phyloP scores from a whole-genome alignment of 495 filamentous ascomycete genomes.

The Xylaria intraflava region DNA sequence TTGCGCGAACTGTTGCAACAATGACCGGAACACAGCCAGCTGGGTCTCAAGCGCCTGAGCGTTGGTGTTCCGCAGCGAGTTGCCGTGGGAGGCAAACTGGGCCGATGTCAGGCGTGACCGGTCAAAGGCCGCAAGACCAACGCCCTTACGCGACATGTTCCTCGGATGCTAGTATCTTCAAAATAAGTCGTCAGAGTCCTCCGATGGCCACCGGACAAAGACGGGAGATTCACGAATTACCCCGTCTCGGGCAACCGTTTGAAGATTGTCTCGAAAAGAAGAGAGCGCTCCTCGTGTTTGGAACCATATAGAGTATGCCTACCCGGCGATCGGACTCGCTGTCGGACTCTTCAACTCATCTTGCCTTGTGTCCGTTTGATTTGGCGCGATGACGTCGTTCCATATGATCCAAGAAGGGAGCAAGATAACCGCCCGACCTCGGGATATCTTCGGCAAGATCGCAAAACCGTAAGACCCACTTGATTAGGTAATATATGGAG shows the following conservation, averaged over 20 bases:
- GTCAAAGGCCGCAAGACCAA: slow-evolving; percentile 87
- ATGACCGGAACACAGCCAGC: slow-evolving; percentile 88
- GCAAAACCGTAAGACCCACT: background rate
- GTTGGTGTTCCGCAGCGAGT: slow-evolving; percentile 72
- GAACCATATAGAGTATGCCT: too few relatives aligned
- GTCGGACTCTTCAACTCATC: too few relatives aligned
- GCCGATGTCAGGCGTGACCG: slow-evolving; percentile 71
- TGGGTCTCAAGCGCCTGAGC: slow-evolving; percentile 79
- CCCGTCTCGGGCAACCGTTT: too few relatives aligned
- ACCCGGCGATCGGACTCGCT: too few relatives aligned
- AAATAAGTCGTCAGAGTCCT: background rate
- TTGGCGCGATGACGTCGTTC: too few relatives aligned
- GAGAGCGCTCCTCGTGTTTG: too few relatives aligned
- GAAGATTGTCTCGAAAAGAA: too few relatives aligned
- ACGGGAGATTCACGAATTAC: too few relatives aligned
- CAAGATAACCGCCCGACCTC: too few relatives aligned
- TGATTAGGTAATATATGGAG: background rate
- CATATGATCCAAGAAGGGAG: too few relatives aligned
- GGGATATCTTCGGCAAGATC: background rate
- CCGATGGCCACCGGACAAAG: background rate
- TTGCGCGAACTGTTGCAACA: slow-evolving; percentile 88
- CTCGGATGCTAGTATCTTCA: background rate
- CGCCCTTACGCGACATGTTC: slow-evolving; percentile 58
- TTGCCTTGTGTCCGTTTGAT: too few relatives aligned
- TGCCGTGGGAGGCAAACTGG: slow-evolving; percentile 84